Evolutionary conservation across 2,329 filamentous ascomycete species (phyloP).

Genomic region (Hymenoscyphus linearis): DNA sequence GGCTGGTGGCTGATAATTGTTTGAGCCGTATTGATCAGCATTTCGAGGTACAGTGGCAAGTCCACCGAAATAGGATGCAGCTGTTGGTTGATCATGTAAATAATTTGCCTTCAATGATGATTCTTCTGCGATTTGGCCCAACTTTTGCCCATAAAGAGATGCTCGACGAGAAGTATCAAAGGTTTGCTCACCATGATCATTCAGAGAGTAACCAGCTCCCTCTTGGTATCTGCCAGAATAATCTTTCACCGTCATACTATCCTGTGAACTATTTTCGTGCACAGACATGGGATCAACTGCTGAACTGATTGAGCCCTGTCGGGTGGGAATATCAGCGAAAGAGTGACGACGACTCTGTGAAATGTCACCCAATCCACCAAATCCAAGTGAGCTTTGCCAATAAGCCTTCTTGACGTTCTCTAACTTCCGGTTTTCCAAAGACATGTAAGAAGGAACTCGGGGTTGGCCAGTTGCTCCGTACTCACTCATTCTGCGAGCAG

Average conservation of each 20-base stretch:
- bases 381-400: constrained; percentile 68
- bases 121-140: constrained; percentile 14
- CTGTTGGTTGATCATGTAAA: constrained; percentile 24
- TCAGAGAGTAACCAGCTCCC: constrained; percentile 24
- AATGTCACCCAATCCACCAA: constrained; percentile 54
- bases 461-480: constrained; percentile 29
- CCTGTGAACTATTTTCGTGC: constrained; percentile 30
- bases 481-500: constrained; percentile 36
- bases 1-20: constrained; percentile 19
- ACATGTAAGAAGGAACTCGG: constrained; percentile 32
- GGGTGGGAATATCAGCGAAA: constrained; percentile 64
- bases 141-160: constrained; percentile 15
- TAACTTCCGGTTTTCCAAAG: constrained; percentile 55
- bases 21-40: constrained; percentile 19
- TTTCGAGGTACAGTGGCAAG: constrained; percentile 22
- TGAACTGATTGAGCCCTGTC: constrained; percentile 59
- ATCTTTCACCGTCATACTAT: constrained; percentile 27
- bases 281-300: constrained; percentile 45
- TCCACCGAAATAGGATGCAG: constrained; percentile 32
- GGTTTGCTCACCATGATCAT: constrained; percentile 32
- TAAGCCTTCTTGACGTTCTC: constrained; percentile 62
- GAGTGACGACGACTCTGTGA: constrained; percentile 76
- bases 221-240: constrained; percentile 30
- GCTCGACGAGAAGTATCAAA: constrained; percentile 16
- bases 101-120: constrained; percentile 13